These are phyloP conservation scores for Acanthamoeba quina DNA, from an alignment of 208 protist species.

Conservation along the genomic window DNA sequence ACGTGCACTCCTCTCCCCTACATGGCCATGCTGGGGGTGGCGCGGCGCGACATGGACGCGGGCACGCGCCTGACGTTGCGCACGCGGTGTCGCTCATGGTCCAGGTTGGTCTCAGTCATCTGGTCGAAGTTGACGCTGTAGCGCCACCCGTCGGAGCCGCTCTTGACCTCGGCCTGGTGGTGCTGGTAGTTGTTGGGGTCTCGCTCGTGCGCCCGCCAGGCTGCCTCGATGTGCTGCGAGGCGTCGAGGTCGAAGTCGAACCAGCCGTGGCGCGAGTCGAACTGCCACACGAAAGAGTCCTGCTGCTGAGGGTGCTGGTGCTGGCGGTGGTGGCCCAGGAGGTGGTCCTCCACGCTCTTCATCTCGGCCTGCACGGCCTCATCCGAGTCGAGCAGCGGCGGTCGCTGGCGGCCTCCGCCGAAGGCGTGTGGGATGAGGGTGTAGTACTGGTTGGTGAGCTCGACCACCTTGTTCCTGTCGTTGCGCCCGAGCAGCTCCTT, in stretches of 20 bases:
- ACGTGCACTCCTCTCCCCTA: no score
- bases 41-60: conserved; percentile 9
- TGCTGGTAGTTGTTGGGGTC: background rate
- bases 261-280: background rate
- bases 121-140: conserved; percentile 33
- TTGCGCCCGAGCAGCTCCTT: background rate
- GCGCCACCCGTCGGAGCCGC: background rate
- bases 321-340: background rate
- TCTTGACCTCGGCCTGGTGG: conserved; percentile 1
- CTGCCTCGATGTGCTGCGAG: background rate
- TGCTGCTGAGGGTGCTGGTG: background rate
- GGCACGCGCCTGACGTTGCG: conserved; percentile 4
- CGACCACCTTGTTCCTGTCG: background rate
- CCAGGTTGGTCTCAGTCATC: conserved; percentile 15
- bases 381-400: background rate
- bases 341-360: background rate
- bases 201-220: background rate
- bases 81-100: background rate
- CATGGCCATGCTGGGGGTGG: no score
- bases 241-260: background rate
- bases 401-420: background rate
- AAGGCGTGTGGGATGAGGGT: background rate
- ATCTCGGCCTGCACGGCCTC: background rate
- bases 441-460: conserved; percentile 17
- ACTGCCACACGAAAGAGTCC: background rate